phyloP scores from a whole-genome alignment of 371 early-diverging fungal species.

The Mucor mucedo region DNA sequence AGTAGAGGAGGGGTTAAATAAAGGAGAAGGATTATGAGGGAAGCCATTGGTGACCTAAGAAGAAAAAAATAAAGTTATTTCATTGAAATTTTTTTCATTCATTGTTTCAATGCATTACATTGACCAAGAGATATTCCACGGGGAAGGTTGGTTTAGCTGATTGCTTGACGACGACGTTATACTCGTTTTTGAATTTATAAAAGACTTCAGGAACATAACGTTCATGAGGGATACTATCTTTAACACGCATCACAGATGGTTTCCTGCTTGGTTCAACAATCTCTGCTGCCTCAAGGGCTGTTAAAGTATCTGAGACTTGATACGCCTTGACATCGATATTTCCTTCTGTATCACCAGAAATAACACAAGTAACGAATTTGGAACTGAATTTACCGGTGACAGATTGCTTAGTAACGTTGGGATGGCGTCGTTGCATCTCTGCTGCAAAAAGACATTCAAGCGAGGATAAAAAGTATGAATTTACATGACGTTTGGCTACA shows the following conservation, averaged over 20 bases:
- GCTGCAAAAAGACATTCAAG: conserved; percentile 94
- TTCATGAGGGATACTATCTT: conserved; percentile 68
- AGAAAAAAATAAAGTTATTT: not conserved
- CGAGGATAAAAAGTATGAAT: conserved; percentile 95
- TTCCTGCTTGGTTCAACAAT: conserved; percentile 91
- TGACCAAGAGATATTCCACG: conserved; percentile 94
- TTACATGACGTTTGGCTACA: conserved; percentile 84
- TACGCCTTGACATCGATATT: conserved; percentile 90
- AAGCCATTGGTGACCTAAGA: conserved; percentile 91
- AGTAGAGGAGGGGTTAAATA: conserved; percentile 63
- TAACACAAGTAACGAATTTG: conserved; percentile 92
- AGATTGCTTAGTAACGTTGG: conserved; percentile 75
- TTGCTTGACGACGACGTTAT: conserved; percentile 84
- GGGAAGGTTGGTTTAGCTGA: conserved; percentile 94
- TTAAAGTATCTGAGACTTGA: conserved; percentile 92
- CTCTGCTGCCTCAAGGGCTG: conserved; percentile 92
- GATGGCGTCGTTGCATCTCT: conserved; percentile 84
- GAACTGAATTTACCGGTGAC: conserved; percentile 83
- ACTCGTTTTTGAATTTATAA: conserved; percentile 94
- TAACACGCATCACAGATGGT: conserved; percentile 89
- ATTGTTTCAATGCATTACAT: conserved; percentile 62
- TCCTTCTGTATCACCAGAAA: conserved; percentile 83
- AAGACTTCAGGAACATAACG: conserved; percentile 96
- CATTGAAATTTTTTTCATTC: not conserved
- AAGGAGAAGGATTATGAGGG: conserved; percentile 80